Percentiles rank a stretch among this genome's conserved stretches.
Conservation (phyloP, 2,329 filamentous ascomycete species). For the Diaporthe amygdali region DNA sequence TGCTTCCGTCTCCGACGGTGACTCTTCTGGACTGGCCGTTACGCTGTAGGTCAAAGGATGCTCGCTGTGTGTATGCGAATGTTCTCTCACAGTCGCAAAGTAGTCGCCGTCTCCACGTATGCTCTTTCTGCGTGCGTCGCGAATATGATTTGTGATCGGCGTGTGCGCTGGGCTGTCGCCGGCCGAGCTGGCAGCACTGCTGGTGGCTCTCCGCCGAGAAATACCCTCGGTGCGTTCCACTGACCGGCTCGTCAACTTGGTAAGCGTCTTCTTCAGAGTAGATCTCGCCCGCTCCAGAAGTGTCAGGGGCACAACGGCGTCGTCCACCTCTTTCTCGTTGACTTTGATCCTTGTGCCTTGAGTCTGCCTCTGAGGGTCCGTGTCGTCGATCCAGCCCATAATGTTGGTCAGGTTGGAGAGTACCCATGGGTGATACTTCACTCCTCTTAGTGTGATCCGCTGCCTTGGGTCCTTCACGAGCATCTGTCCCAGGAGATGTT, state of each 20-base stretch:
- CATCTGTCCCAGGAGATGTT: conserved; percentile 79
- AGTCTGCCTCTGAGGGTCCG: conserved; percentile 79
- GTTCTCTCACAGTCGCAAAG: conserved; percentile 47
- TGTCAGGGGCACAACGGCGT: conserved; percentile 87
- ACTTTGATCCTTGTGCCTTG: conserved; percentile 89
- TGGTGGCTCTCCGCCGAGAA: conserved; percentile 61
- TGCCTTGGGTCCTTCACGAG: conserved; percentile 88
- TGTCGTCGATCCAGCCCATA: conserved; percentile 88
- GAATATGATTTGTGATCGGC: conserved; percentile 57
- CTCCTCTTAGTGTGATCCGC: conserved; percentile 87
- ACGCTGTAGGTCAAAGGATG: conserved; percentile 80
- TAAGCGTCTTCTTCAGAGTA: conserved; percentile 71
- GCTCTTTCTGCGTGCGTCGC: conserved; percentile 59
- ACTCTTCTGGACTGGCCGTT: conserved; percentile 68
- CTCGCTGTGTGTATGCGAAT: conserved; percentile 54
- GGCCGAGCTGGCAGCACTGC: conserved; percentile 69
- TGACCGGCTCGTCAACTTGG: conserved; percentile 63
- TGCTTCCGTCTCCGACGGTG: conserved; percentile 37
- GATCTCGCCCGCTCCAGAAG: conserved; percentile 85
- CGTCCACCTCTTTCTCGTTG: conserved; percentile 86
- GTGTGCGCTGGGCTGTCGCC: conserved; percentile 56
- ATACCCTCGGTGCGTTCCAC: conserved; percentile 61
- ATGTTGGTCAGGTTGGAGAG: conserved; percentile 77
- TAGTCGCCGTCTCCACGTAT: conserved; percentile 58
- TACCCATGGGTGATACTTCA: conserved; percentile 95